A percentile compares a stretch with the other conserved stretches of the same genome.
Evolutionary conservation across 2,329 filamentous ascomycete genomes (phyloP).

Genomic region (Fonsecaea nubica): DNA sequence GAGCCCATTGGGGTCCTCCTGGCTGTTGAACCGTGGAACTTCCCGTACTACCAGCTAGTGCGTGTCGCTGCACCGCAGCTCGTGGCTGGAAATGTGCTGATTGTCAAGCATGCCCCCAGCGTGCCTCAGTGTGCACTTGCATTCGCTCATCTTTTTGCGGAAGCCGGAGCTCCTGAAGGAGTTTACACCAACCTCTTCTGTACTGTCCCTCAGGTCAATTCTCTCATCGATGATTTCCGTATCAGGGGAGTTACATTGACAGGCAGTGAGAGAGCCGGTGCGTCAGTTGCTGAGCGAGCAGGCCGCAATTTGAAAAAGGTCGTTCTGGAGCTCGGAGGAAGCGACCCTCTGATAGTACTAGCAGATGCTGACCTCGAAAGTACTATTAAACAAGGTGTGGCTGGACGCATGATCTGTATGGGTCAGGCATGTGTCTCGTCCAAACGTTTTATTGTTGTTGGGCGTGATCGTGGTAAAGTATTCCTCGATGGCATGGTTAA

Average conservation of each 20-base stretch:
- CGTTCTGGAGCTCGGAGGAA: conserved; percentile 33
- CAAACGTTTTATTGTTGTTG: conserved; percentile 20
- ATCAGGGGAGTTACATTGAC: conserved; percentile 26
- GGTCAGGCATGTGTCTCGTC: conserved; percentile 28
- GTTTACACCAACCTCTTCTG: conserved; percentile 10
- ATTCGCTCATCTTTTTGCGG: not conserved
- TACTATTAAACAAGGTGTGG: conserved; percentile 17
- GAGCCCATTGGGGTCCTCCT: conserved; percentile 11
- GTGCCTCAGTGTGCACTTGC: conserved; percentile 12
- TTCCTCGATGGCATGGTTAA: conserved; percentile 1
- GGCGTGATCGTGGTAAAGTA: conserved; percentile 5
- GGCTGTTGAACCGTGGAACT: conserved; percentile 9
- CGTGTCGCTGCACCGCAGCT: conserved; percentile 5
- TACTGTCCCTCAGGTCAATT: not conserved
- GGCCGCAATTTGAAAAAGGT: conserved; percentile 25
- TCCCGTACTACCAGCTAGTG: conserved; percentile 5
- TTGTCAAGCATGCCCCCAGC: conserved; percentile 10
- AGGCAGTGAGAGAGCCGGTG: conserved; percentile 23
- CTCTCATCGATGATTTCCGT: conserved; percentile 13
- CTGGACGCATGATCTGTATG: conserved; percentile 27
- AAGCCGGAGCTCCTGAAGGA: conserved; percentile 1
- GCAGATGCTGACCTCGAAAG: conserved; percentile 33
- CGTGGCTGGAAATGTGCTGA: conserved; percentile 12
- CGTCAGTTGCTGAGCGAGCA: conserved; percentile 20
- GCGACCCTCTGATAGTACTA: conserved; percentile 28